Base-by-base conservation (phyloP, 495 filamentous ascomycete species). In the Daldinia bambusicola region DNA sequence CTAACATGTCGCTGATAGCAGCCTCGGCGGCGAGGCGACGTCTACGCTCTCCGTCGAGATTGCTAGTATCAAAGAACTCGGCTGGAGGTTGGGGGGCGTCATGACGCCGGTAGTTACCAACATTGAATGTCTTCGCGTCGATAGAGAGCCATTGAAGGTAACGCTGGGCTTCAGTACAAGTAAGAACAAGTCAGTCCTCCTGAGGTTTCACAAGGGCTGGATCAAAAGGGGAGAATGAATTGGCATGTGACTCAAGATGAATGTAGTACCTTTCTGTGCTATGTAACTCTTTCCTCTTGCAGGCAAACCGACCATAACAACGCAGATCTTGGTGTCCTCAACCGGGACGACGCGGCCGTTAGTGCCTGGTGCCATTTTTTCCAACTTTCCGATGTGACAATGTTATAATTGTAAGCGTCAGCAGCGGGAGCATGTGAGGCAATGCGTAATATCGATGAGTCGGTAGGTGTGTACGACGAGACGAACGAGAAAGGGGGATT, bases 271-370 rank as follows among this genome's bases (percentile, higher is more conserved):
- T 85, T 97, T 98, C 74, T 95, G 93, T 38, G 95, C 95, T 75
- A 99, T 98, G 74, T 97, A 89, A 80, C 92, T 95, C 85, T 99
- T 99, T 75, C 95, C 95, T 59, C 95, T 86, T 62, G 95, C 95
- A 43, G 95, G 95, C 67, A 99, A 84, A 45, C 95, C 95, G 53
- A 99, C 95, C 95, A 99, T 98, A 61, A 98, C 92, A n/a, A 99
- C 94, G 75, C 94, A 97, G 79, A 99, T 97, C 76, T 91, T 91
- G 34, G 92, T 93, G 74, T 97, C 93, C 82, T 98, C 95, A 68
- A 91, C 92, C 92, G 96, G 89, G 68, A 85, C 77, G 37, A 79
- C 83, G 69, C 82, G 73, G 64, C 82, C 81, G 59, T 84, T 85
- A 78, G 77, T 80, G 63, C 69, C 79, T 58, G 80, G 81, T 69